Conservation (phyloP, 2,329 filamentous ascomycete genomes). For the Botrytis deweyae region DNA sequence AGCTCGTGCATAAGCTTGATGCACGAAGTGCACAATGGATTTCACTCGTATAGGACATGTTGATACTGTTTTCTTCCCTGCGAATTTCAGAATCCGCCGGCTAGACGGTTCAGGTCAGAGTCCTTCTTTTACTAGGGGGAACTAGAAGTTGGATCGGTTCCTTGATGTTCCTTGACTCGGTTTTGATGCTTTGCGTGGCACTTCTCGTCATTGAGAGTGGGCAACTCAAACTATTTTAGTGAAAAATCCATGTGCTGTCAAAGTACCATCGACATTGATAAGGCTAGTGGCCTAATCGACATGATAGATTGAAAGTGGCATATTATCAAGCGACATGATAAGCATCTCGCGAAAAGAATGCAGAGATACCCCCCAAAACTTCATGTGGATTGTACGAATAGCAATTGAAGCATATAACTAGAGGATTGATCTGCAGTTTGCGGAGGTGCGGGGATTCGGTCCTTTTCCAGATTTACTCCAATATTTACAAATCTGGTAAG, state of each 20-base stretch:
- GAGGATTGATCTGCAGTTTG: not conserved
- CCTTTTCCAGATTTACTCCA: not conserved
- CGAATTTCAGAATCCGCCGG: too few relatives aligned
- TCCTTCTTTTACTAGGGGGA: not conserved
- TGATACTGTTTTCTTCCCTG: not conserved
- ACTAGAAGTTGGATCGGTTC: not conserved
- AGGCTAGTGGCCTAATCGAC: not conserved
- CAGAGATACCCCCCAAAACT: not conserved
- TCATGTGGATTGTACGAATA: not conserved
- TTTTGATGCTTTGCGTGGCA: not conserved
- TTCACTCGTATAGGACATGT: not conserved
- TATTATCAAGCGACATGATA: not conserved
- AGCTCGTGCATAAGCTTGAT: not conserved
- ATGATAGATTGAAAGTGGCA: not conserved
- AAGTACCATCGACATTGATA: not conserved
- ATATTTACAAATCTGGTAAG: not conserved
- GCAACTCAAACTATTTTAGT: not conserved
- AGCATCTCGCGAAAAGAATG: too few relatives aligned
- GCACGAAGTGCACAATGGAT: not conserved
- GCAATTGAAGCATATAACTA: not conserved
- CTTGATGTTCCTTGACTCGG: not conserved
- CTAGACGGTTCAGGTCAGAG: not conserved
- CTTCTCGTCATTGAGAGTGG: not conserved
- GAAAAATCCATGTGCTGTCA: not conserved
- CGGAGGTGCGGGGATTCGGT: not conserved